phyloP scores from a whole-genome alignment of 495 filamentous ascomycete genomes.

The Penicillium riverlandense region DNA sequence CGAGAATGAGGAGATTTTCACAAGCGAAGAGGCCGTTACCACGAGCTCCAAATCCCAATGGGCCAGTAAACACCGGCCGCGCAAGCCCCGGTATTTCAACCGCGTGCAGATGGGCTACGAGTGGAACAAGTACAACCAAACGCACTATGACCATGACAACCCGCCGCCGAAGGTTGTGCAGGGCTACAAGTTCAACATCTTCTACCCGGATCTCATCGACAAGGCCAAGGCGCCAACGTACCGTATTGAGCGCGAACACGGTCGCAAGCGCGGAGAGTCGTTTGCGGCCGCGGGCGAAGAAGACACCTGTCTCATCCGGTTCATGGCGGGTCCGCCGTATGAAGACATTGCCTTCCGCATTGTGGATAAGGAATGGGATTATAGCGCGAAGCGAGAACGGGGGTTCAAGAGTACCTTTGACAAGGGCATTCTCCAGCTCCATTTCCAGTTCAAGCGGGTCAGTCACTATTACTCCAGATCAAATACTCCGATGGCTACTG shows the following conservation, averaged over 20 bases:
- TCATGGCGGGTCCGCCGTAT: slow-evolving; percentile 92
- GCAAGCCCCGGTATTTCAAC: slow-evolving; percentile 97
- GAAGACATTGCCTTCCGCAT: slow-evolving; percentile 97
- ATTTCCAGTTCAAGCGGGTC: slow-evolving; percentile 95
- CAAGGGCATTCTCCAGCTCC: slow-evolving; percentile 95
- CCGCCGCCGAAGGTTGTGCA: slow-evolving; percentile 97
- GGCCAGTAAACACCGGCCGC: slow-evolving; percentile 83
- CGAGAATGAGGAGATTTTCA: slow-evolving; percentile 95
- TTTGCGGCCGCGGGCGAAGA: slow-evolving; percentile 95
- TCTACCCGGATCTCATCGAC: slow-evolving; percentile 98
- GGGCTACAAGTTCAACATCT: slow-evolving; percentile 99
- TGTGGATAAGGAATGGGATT: slow-evolving; percentile 99
- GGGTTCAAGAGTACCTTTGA: slow-evolving; percentile 97
- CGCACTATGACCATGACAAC: slow-evolving; percentile 98
- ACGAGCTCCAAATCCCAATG: slow-evolving; percentile 64
- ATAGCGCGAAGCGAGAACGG: slow-evolving; percentile 88
- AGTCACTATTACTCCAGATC: slow-evolving; percentile 58
- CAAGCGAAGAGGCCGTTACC: slow-evolving; percentile 75
- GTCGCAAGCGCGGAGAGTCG: slow-evolving; percentile 81
- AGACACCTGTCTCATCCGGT: slow-evolving; percentile 93
- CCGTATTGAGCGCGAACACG: slow-evolving; percentile 86
- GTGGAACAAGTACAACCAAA: slow-evolving; percentile 99
- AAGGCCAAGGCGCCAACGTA: slow-evolving; percentile 92
- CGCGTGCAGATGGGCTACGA: slow-evolving; percentile 98
- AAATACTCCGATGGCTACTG: slow-evolving; percentile 56